These are phyloP conservation scores for Aspergillus fischeri DNA, from an alignment of 2,329 filamentous ascomycete genomes.

Conservation along the genomic window DNA sequence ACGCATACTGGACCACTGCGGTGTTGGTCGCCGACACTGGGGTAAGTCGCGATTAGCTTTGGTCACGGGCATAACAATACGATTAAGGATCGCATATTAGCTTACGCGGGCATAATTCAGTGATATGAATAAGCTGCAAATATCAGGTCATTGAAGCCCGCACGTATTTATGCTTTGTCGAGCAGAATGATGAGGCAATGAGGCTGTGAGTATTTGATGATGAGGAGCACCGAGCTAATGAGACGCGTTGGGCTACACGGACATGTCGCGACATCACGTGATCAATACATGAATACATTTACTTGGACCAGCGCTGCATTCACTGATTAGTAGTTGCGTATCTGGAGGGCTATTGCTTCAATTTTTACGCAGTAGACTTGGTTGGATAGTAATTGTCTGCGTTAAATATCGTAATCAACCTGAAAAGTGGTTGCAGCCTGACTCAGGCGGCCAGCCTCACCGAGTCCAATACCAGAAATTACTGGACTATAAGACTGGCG, in stretches of 20 bases:
- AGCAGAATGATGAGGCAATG: neutral
- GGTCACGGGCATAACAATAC: neutral
- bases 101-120: conserved; percentile 47
- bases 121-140: conserved; percentile 6
- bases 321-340: neutral
- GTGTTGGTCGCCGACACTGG: conserved; percentile 67
- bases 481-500: conserved; percentile 74
- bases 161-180: neutral
- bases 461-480: conserved; percentile 10
- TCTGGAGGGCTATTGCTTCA: neutral
- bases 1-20: conserved; percentile 41
- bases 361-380: neutral
- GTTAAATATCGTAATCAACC: conserved; percentile 2
- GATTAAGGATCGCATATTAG: neutral
- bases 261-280: conserved; percentile 33
- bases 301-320: neutral
- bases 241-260: conserved; percentile 24
- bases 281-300: conserved; percentile 1
- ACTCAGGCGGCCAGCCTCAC: neutral
- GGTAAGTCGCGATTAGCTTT: conserved; percentile 20
- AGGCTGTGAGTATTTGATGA: conserved; percentile 5
- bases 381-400: neutral
- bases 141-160: conserved; percentile 1
- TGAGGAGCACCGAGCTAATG: conserved; percentile 16
- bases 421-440: neutral